These are phyloP conservation scores for Trichocomaceae sp. DNA, from an alignment of 2,329 filamentous ascomycete genomes.

Conservation along the genomic window DNA sequence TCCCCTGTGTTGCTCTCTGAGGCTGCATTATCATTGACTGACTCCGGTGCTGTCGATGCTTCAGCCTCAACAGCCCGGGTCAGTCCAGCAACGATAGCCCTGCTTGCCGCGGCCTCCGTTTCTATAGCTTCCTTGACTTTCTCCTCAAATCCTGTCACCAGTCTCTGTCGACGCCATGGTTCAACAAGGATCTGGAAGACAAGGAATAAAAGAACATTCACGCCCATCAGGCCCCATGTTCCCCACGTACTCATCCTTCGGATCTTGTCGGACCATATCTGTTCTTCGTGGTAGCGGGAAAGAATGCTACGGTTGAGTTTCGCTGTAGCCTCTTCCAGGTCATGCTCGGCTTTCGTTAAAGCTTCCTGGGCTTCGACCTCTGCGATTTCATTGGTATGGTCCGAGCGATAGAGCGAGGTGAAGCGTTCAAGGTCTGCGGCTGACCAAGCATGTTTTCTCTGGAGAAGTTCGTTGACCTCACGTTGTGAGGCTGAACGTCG, in stretches of 20 bases:
- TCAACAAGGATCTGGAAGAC: conserved; percentile 83
- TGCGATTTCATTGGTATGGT: conserved; percentile 86
- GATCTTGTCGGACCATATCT: conserved; percentile 98
- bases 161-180: conserved; percentile 75
- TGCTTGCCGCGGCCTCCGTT: conserved; percentile 47
- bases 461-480: conserved; percentile 88
- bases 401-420: conserved; percentile 81
- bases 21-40: background rate
- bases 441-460: conserved; percentile 89
- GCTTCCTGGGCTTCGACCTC: conserved; percentile 66
- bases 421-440: conserved; percentile 86
- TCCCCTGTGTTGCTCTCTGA: background rate
- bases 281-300: conserved; percentile 93
- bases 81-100: conserved; percentile 4
- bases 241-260: conserved; percentile 95
- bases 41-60: conserved; percentile 2
- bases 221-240: conserved; percentile 94
- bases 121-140: conserved; percentile 65
- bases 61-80: conserved; percentile 1
- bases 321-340: conserved; percentile 69
- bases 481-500: conserved; percentile 84
- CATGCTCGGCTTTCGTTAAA: conserved; percentile 67
- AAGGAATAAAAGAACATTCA: conserved; percentile 86
- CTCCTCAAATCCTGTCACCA: conserved; percentile 77
- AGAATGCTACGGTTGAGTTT: conserved; percentile 76